Base-by-base conservation (phyloP, 106 monocot species). In the Dendrobium nobile region DNA sequence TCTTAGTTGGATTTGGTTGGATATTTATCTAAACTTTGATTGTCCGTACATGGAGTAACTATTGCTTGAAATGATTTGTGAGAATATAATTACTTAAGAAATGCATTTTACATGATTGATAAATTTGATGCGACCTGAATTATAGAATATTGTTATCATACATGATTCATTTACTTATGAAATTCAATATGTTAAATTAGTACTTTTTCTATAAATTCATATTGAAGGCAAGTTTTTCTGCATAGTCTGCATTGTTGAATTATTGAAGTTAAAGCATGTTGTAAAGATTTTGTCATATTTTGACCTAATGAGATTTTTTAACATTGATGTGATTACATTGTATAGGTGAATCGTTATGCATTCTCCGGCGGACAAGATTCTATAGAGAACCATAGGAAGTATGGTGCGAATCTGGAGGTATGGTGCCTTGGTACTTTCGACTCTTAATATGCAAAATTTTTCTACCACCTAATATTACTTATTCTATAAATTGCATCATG, bases 291-390 rank as follows among this genome's bases (percentile, higher is more conserved):
- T 28, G 15, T 5, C 37, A 72, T 40, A 33, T 72, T 22, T 9
- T 72, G 4, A 72, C 28, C 41, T 40, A 41, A 73, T 40, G 16
- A 41, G 5, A 16, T 9, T 75, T 44, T 44, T 1, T 75, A 43
- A 19, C 44, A 43, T 43, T 0, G 7, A 44, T 80, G n/a, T 51
- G 13, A 40, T 78, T 54, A 40, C 58, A 67, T 9, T 78, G 58
- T 83, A 40, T 80, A 98, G 98, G 89, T 98, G 45, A 94, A 95
- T 81, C 91, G 82, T 76, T 92, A 94, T 90, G 98, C 98, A 2
- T 98, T 98, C 81, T 98, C 98, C 44, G 98, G 98, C 42, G 98
- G 97, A 54, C 94, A 91, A 88, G 98, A 98, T 82, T 84, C 92
- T 31, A 87, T 95, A 80, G 98, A 98, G 79, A 88, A 89, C 16